Base-by-base conservation (phyloP, 805 yeast species). In the Ogataea sp. region DNA sequence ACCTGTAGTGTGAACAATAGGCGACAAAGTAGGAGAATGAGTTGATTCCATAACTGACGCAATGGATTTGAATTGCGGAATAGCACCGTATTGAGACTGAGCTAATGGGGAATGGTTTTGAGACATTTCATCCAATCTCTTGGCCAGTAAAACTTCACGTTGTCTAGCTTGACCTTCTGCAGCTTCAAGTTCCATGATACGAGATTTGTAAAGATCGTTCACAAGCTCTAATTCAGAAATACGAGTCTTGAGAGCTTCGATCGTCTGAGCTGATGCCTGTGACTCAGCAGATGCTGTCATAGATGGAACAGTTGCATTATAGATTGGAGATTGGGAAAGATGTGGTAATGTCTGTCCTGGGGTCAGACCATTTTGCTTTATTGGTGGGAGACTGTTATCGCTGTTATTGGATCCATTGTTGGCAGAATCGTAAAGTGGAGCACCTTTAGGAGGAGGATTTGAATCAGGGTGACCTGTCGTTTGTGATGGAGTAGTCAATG, bases 211-310 rank as follows among this genome's bases (percentile, higher is more conserved):
- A 42, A 90, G 64, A 55, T 89, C 97, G 51, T 88, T 89, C 31
- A 90, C 95, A 32, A 89, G 68, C 57, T 90, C 97, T 44, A 90
- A 70, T 57, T 90, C 97, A 11, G 83, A 76, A 18, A 89, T 85
- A 42, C 94, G 70, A 0, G 96, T 85, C 46, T 77, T 75, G 45
- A 89, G 62, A 57, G 35, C 45, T 2, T 36, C 23, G 21, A 38
- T 23, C 11, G 36, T 23, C 33, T 39, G n/a, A 18, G 18, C 6
- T 20, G n/a, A 13, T 27, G 26, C 26, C 11, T 23, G 9, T 29
- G 32, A 15, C n/a, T 6, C 18, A 11, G n/a, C 8, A 11, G 32
- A 9, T 26, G 13, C 11, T 16, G 32, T 15, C n/a, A n/a, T 4
- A 6, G 18, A 3, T 4, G 26, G 18, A 21, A 14, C 14, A 5